Evolutionary conservation across 2,329 filamentous ascomycete genomes (phyloP), one percentile per base, ranked within the genome.

Genomic region (Sphaceloma murrayae): DNA sequence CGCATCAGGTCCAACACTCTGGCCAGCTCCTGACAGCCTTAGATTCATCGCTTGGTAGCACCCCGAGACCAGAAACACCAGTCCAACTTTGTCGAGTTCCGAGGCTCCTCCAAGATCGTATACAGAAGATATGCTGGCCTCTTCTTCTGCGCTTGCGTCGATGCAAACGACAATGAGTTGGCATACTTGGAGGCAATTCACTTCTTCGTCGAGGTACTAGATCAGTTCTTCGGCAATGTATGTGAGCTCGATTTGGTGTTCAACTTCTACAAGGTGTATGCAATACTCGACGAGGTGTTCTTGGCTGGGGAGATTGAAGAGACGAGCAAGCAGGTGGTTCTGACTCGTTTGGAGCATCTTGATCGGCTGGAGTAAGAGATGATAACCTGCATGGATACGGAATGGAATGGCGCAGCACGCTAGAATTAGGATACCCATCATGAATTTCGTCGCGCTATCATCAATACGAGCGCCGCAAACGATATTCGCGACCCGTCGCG

Each of bases 61-160:
- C 91, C 91, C 5, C 85, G 91, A 60, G 91, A 98, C 67, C 91
- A 98, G 63, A 98, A 98, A 63, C 94, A 98, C 72, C 91, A 98
- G 65, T 94, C 87, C 68, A 98, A 98, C 70, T 98, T 98, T 60
- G 91, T 98, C 73, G 91, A 98, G 56, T 80, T 80, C 69, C 83
- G 85, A 53, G 85, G 87, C 67, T 87, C 64, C 54, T 66, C 89
- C 62, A 96, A 95, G 70, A 84, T 98, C 56, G 86, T 98, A 44
- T 98, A 98, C 70, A 82, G 93, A 33, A 84, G 91, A 51, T 98
- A 98, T 67, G 91, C 91, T 0, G 91, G 91, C 0, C 78, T 98
- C 48, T 98, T 98, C 77, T 98, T 98, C 72, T 98, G 91, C 72
- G 93, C 88, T 44, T 96, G 91, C 66, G 91, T 98, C 61, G 91